Evolutionary conservation across 2,329 filamentous ascomycete genomes (phyloP), one percentile per base, ranked within the genome.

Genomic region (Pseudogymnoascus sp.): DNA sequence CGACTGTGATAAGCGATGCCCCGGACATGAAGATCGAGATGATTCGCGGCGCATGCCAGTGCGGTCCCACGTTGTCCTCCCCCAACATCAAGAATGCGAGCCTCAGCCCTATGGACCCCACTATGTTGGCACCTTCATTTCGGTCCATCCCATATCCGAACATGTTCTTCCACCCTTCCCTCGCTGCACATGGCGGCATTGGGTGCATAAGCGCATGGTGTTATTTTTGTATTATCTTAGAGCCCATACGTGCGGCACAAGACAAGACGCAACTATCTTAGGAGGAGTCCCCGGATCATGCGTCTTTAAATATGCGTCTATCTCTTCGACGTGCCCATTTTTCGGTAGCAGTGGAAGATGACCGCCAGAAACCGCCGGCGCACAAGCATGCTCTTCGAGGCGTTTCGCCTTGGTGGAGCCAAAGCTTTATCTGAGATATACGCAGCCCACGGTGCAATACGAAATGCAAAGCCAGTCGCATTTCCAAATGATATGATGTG

Each of bases 401-500:
- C 30, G 3, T 58, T 58, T 25, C 54, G 54, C 6, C 54, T 38
- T 6, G 54, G 54, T 11, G 35, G 54, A 3, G 20, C 30, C 16
- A 58, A 58, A 8, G 30, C 30, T 20, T 11, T 58, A 36, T 35
- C 57, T 25, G 39, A 60, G 36, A 60, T 60, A 60, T 62, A 60
- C 28, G 58, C 61, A 25, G 28, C 36, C 14, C 47, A 47, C 6
- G 57, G 57, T n/a, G 28, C 61, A 14, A 28, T 47, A 60, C 36
- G 57, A 35, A 38, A 58, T 30, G 60, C n/a, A 33, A 59, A 47
- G 18, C 54, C 60, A 14, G 37, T 39, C 58, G 16, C 30, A 8
- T 35, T 58, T 25, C 30, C 54, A 20, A 38, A 58, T 37, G 61
- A 61, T 35, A 61, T 43, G 28, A 76, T 85, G 72, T 90, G 87